These are phyloP conservation scores for Parastagonospora avenae DNA, from an alignment of 2,329 filamentous ascomycete genomes.

Conservation along the genomic window DNA sequence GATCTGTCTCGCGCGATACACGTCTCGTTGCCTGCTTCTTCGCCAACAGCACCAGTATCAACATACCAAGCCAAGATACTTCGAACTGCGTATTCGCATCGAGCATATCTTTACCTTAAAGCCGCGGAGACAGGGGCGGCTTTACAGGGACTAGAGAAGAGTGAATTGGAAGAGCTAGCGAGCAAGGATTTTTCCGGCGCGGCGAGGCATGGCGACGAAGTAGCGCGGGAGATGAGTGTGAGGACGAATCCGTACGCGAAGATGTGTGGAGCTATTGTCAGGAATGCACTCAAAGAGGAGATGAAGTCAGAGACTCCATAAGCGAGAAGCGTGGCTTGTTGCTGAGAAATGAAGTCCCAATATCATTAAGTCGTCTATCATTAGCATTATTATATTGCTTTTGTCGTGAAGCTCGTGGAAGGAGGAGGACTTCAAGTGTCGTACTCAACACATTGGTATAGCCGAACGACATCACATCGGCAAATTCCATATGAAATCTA, in stretches of 20 bases:
- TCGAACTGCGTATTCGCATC: conserved; percentile 73
- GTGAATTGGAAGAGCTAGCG: conserved; percentile 60
- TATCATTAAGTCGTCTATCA: background rate
- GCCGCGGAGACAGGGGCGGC: conserved; percentile 45
- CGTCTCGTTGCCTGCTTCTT: conserved; percentile 53
- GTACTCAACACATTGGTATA: too few species aligned
- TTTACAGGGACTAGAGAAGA: conserved; percentile 39
- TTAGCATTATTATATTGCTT: too few species aligned
- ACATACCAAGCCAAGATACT: conserved; percentile 69
- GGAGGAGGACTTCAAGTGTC: background rate
- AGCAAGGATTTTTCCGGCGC: conserved; percentile 61
- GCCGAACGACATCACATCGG: conserved; percentile 25
- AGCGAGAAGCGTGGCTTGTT: background rate
- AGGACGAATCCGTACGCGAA: conserved; percentile 67
- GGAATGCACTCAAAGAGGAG: conserved; percentile 64
- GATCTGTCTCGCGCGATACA: conserved; percentile 58
- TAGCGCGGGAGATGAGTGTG: conserved; percentile 62
- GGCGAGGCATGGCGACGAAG: conserved; percentile 61
- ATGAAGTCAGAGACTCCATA: conserved; percentile 22
- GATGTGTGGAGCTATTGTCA: conserved; percentile 66
- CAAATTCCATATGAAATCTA: conserved; percentile 49
- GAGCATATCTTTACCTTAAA: conserved; percentile 55
- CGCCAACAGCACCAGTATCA: conserved; percentile 59
- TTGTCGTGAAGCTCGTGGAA: background rate
- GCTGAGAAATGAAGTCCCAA: background rate